Evolutionary conservation across 768 basidiomycete genomes (phyloP), one percentile per base, ranked within the genome.

Genomic region (Clathrus columnatus): DNA sequence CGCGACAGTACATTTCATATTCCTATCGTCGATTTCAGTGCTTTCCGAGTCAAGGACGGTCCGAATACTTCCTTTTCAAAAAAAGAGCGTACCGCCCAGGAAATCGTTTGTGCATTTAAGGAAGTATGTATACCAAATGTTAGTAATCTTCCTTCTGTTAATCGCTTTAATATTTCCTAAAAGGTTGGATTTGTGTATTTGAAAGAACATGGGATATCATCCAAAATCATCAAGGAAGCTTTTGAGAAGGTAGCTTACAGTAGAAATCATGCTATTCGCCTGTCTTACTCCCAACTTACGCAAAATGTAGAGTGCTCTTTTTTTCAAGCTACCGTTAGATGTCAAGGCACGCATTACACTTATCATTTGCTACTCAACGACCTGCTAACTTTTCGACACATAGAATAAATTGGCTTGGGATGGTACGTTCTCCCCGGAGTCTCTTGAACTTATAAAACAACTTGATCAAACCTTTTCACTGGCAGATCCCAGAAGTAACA

Each of bases 161-260:
- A n/a, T n/a, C n/a, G n/a, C n/a, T n/a, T n/a, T n/a, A n/a, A n/a
- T n/a, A n/a, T n/a, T n/a, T n/a, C n/a, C n/a, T n/a, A n/a, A n/a
- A n/a, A n/a, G 36, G 83, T 83, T 54, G 87, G 89, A 0, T 92
- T 92, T 62, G 75, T 91, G 45, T 92, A 92, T 67, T 71, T 93
- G 32, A 73, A 73, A 21, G 79, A 81, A 41, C 87, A 91, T 69
- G 87, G 88, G 1, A 82, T 92, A 51, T 70, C 82, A 18, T 60
- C 75, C 28, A 74, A 66, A 29, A 77, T 75, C 14, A 76, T 92
- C 10, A 65, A 79, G 61, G 70, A 72, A 43, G 80, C 80, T 2
- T 92, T 89, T 62, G 62, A 69, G 36, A 82, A 87, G 82, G 90
- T 84, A 58, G 17, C 62, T 49, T 4, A 2, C 21, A 57, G n/a